These are phyloP conservation scores for Thielaviopsis ethacetica DNA, from an alignment of 2,329 filamentous ascomycete genomes.

Conservation along the genomic window DNA sequence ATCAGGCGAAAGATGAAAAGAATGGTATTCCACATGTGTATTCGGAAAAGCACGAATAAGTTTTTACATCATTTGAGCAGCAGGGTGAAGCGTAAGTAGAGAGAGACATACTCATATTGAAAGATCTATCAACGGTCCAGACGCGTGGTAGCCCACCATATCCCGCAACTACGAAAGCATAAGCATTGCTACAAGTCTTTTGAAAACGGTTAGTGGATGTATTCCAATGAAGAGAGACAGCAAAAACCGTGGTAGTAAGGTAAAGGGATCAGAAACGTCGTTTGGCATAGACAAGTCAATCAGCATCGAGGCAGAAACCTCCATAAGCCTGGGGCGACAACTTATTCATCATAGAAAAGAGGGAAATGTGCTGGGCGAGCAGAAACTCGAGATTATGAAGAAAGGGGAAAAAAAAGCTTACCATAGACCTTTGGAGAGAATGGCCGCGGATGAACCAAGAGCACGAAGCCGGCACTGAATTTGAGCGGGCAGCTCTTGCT, in stretches of 20 bases:
- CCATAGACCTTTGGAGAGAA: background rate
- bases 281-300: slow-evolving; percentile 40
- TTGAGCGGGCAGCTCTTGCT: background rate
- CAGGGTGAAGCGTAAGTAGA: background rate
- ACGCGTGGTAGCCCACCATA: background rate
- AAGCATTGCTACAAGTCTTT: background rate
- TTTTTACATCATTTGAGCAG: slow-evolving; percentile 10
- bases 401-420: background rate
- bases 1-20: slow-evolving; percentile 13
- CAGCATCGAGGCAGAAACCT: slow-evolving; percentile 32
- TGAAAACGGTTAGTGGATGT: background rate
- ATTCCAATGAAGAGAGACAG: background rate
- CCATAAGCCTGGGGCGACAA: slow-evolving; percentile 35
- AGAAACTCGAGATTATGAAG: background rate
- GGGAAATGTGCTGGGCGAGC: background rate
- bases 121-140: background rate
- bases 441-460: background rate
- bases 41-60: slow-evolving; percentile 11
- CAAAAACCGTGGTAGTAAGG: background rate
- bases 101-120: slow-evolving; percentile 5
- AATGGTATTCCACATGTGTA: slow-evolving; percentile 10
- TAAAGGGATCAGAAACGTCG: slow-evolving; percentile 11
- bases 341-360: slow-evolving; percentile 27
- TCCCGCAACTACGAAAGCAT: background rate
- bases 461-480: background rate